Evolutionary conservation across 495 filamentous ascomycete species (phyloP).

Genomic region (Aspergillus carlsbadensis): DNA sequence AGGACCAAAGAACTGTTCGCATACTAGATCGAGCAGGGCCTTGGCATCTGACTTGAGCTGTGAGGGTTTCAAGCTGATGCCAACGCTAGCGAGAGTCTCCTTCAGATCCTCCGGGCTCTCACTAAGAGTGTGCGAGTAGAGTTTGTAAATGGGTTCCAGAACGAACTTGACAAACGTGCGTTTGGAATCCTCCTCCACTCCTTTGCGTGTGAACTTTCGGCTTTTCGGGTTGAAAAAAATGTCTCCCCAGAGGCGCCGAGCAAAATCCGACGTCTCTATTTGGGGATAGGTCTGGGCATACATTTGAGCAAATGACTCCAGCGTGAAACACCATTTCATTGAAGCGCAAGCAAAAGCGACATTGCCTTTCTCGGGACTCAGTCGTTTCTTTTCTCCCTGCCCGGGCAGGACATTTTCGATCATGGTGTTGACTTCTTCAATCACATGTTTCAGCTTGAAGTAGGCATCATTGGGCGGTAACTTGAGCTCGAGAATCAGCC

Average conservation of each 20-base stretch:
- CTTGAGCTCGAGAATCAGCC: slow-evolving; percentile 90
- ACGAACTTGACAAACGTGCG: slow-evolving; percentile 93
- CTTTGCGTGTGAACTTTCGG: slow-evolving; percentile 87
- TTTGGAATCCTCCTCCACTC: slow-evolving; percentile 74
- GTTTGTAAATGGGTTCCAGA: slow-evolving; percentile 94
- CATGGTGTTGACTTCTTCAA: slow-evolving; percentile 95
- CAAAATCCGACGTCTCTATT: slow-evolving; percentile 77
- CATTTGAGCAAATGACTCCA: slow-evolving; percentile 92
- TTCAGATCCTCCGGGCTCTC: slow-evolving; percentile 86
- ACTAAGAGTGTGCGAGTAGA: slow-evolving; percentile 94
- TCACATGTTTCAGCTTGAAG: slow-evolving; percentile 96
- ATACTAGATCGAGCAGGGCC: slow-evolving; percentile 83
- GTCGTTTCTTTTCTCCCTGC: slow-evolving; percentile 70
- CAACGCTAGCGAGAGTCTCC: slow-evolving; percentile 72
- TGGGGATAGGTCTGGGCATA: slow-evolving; percentile 86
- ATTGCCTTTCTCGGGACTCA: slow-evolving; percentile 97
- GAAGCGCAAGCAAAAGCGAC: slow-evolving; percentile 89
- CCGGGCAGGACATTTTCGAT: slow-evolving; percentile 88
- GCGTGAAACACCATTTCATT: slow-evolving; percentile 96
- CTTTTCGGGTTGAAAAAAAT: slow-evolving; percentile 92
- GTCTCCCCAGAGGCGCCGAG: slow-evolving; percentile 86
- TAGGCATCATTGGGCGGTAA: slow-evolving; percentile 94
- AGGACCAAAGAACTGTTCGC: slow-evolving; percentile 91
- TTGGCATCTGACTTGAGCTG: slow-evolving; percentile 89
- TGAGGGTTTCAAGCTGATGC: slow-evolving; percentile 84